These are phyloP conservation scores for Naganishia friedmannii DNA, from an alignment of 768 basidiomycete species.

Conservation along the genomic window DNA sequence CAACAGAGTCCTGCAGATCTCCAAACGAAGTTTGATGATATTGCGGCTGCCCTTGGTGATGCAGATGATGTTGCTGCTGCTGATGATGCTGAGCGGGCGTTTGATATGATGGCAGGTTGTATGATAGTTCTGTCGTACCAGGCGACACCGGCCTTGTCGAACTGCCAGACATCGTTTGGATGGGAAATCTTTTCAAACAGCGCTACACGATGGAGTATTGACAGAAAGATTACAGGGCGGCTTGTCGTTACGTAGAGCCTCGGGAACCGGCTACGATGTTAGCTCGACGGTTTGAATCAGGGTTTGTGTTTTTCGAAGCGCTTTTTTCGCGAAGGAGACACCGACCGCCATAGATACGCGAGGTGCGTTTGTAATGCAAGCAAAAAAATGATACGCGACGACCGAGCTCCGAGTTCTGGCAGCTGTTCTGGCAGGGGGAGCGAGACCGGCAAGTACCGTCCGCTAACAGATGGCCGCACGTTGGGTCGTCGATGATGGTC, in stretches of 20 bases:
- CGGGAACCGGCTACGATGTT: constrained; percentile 20
- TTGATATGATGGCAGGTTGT: constrained; percentile 10
- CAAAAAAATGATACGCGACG: neutral
- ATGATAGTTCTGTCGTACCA: constrained; percentile 14
- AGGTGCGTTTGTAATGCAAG: constrained; percentile 12
- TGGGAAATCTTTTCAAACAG: constrained; percentile 22
- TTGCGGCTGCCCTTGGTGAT: constrained; percentile 4
- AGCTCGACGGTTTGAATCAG: constrained; percentile 1
- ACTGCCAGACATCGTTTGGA: constrained; percentile 22
- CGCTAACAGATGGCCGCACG: too few relatives aligned
- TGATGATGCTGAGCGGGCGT: constrained; percentile 4
- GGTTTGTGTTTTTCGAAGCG: constrained; percentile 5
- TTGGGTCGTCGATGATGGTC: neutral
- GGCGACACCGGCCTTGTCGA: constrained; percentile 17
- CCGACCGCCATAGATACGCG: constrained; percentile 20
- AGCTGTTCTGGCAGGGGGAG: too few relatives aligned
- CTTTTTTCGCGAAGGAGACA: constrained; percentile 4
- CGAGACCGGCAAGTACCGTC: too few relatives aligned
- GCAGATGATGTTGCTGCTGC: neutral
- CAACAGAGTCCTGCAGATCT: constrained; percentile 3
- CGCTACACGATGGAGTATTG: constrained; percentile 4
- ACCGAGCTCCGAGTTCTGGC: neutral
- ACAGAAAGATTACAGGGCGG: constrained; percentile 17
- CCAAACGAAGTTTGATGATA: constrained; percentile 10
- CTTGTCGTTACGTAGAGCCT: constrained; percentile 18